Evolutionary conservation across 2,329 filamentous ascomycete species (phyloP), one percentile per base, ranked within the genome.

Genomic region (Immersiporthe knoxdaviesiana): DNA sequence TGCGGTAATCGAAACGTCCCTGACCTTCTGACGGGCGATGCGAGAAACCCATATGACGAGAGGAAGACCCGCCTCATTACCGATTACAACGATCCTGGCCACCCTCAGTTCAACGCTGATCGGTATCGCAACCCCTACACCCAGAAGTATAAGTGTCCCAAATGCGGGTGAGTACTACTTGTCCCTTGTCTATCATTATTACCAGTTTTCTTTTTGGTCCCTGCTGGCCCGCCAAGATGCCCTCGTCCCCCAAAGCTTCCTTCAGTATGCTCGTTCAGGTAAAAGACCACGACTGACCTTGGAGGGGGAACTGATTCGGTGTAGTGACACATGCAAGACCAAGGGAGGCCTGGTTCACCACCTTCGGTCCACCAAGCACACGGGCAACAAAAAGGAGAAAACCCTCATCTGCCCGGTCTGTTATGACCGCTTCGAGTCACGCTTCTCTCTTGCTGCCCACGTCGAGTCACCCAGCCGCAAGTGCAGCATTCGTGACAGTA

Each of bases 141-240:
- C 1, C 75, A 78, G 60, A 80, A 78, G 63, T 91, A 82, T 78
- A 79, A 77, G 66, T 91, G 89, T 67, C 88, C 88, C 0, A 82
- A 85, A 67, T 91, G 89, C 82, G 77, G 79, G 82, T 87, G 79
- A 80, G 81, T 77, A 39, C 37, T 35, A n/a, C 32, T 12, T 47
- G 16, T n/a, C 24, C 16, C 18, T 16, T 16, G 14, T 32, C 41
- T n/a, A 21, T 47, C 44, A 14, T 14, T 3, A 21, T 21, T 18
- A 27, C 39, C 27, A 5, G 7, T 16, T 39, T 21, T n/a, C n/a
- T n/a, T n/a, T n/a, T n/a, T n/a, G n/a, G n/a, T n/a, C 18, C 11
- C 11, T 18, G n/a, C 16, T 6, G 18, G 3, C 24, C 18, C 18
- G 1, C 16, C 1, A 18, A 16, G 16, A 18, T 12, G 12, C 6